Evolutionary conservation across 139 green algal species (phyloP).

Genomic region (Haematococcus lacustris): DNA sequence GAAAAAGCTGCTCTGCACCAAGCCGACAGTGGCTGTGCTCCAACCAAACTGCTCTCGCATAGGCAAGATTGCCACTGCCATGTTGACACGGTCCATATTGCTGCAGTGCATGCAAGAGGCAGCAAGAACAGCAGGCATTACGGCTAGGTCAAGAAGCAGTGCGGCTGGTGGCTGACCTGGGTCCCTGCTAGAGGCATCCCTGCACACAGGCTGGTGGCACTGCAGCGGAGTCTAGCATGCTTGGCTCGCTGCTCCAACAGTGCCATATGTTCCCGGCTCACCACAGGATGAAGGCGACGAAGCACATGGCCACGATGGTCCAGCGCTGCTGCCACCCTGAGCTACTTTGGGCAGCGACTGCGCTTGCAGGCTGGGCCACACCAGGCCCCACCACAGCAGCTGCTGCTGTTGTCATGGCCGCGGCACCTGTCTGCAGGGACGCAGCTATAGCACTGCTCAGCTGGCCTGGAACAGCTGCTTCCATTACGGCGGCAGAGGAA

Average conservation of each 20-base stretch:
- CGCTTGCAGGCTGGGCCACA: no score
- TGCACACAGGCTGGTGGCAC: no score
- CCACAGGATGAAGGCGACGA: constrained; percentile 91
- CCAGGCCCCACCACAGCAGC: no score
- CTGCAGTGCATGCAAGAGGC: neutral
- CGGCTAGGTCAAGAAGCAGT: neutral
- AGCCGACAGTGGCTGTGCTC: constrained; percentile 72
- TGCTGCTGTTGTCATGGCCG: no score
- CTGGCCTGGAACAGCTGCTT: no score
- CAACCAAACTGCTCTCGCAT: constrained; percentile 86
- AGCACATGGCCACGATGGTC: constrained; percentile 81
- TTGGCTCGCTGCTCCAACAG: no score
- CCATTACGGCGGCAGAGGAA: no score
- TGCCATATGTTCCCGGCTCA: constrained; percentile 57
- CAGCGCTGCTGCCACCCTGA: constrained; percentile 70
- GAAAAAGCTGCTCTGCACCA: constrained; percentile 98
- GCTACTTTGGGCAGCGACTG: no score
- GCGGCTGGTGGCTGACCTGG: neutral
- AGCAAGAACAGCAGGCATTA: neutral
- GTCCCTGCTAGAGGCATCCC: neutral
- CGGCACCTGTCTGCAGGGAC: no score
- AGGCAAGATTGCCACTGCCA: constrained; percentile 93
- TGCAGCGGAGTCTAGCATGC: no score
- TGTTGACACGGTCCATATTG: constrained; percentile 89
- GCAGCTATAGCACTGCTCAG: no score